Evolutionary conservation across 2,329 filamentous ascomycete genomes (phyloP).

Genomic region (Stachybotrys elegans): DNA sequence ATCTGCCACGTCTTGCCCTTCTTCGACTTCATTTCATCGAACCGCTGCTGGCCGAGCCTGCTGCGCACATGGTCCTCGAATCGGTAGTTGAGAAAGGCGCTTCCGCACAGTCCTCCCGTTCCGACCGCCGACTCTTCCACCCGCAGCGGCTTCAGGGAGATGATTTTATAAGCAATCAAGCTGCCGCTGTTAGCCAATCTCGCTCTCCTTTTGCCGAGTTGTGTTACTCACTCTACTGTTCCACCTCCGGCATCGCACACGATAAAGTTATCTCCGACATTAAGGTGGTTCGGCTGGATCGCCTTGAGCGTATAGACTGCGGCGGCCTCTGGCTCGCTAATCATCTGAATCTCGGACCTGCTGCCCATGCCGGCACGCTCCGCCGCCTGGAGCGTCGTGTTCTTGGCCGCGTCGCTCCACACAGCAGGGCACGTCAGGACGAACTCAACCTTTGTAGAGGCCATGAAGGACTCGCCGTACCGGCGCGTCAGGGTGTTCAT

Average conservation of each 20-base stretch:
- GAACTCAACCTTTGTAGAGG: conserved; percentile 69
- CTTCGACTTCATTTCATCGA: conserved; percentile 71
- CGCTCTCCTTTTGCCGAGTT: too few species aligned
- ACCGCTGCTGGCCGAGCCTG: conserved; percentile 61
- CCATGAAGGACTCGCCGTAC: conserved; percentile 76
- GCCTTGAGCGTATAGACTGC: conserved; percentile 76
- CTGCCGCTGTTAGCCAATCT: conserved; percentile 26
- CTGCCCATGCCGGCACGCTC: conserved; percentile 74
- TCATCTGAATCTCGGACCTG: conserved; percentile 67
- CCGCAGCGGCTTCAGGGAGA: conserved; percentile 63
- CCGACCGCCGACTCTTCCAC: conserved; percentile 78
- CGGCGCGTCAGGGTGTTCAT: conserved; percentile 70
- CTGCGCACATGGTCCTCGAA: conserved; percentile 72
- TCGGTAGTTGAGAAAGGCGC: conserved; percentile 73
- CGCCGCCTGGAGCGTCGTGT: conserved; percentile 72
- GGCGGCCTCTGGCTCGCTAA: conserved; percentile 75
- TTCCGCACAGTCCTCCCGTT: conserved; percentile 72
- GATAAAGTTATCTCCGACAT: conserved; percentile 61
- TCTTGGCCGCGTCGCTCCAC: conserved; percentile 83
- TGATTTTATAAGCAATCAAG: conserved; percentile 77
- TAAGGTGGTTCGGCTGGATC: conserved; percentile 70
- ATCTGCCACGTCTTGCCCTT: conserved; percentile 77
- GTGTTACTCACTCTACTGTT: conserved; percentile 59
- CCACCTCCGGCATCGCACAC: conserved; percentile 60
- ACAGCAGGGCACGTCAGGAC: conserved; percentile 79